Conservation (phyloP, 73 alveolate genomes). For the Tetrahymena thermophila region DNA sequence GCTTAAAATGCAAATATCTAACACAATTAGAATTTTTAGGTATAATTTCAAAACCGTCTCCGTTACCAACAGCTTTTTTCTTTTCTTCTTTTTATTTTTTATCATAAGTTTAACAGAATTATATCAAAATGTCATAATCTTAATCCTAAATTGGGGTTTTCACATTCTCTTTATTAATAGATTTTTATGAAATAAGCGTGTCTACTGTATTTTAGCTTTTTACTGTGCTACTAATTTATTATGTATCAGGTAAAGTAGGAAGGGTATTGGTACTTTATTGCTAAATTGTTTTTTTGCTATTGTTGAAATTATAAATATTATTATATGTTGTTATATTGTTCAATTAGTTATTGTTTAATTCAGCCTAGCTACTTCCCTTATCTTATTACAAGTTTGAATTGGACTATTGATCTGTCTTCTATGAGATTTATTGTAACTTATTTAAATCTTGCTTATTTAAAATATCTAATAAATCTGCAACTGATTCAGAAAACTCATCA, state of each 20-base stretch:
- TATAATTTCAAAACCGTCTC: not conserved
- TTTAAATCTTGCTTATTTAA: not conserved
- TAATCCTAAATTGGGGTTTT: not conserved
- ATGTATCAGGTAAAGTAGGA: not conserved
- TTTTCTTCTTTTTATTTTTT: not conserved
- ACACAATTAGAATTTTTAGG: not conserved
- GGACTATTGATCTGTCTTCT: not conserved
- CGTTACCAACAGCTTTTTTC: not conserved
- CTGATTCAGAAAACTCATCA: not conserved
- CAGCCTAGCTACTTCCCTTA: not conserved
- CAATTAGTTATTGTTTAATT: not conserved
- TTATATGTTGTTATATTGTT: not conserved
- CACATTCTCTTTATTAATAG: not conserved
- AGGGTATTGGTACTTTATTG: not conserved
- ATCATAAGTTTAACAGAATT: not conserved
- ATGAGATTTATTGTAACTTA: not conserved
- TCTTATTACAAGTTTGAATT: not conserved
- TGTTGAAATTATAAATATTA: not conserved
- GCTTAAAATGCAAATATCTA: not conserved
- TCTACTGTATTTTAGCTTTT: not conserved
- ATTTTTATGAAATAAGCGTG: not conserved
- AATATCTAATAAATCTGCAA: not conserved
- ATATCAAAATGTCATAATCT: not conserved
- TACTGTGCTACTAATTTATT: not conserved
- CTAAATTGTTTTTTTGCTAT: not conserved